Percentiles rank a stretch among this genome's conserved stretches.
phyloP scores from a whole-genome alignment of 2,329 filamentous ascomycete species.

The Alternaria gansuensis region DNA sequence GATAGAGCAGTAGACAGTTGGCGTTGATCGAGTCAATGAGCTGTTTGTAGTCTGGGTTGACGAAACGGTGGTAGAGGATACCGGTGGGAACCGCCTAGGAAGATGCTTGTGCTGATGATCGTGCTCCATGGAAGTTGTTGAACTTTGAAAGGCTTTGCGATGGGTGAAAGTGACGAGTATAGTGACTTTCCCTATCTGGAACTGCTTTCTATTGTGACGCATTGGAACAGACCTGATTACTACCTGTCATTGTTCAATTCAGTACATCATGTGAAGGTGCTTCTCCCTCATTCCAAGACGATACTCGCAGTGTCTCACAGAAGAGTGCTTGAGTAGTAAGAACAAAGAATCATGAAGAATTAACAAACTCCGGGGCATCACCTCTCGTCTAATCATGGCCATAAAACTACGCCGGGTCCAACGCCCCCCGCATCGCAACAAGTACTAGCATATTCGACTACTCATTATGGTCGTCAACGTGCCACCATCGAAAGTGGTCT shows the following conservation, averaged over 20 bases:
- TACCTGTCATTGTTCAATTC: not conserved
- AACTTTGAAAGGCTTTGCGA: not conserved
- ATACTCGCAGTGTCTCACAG: not conserved
- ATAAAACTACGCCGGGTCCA: not conserved
- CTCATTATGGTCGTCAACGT: not conserved
- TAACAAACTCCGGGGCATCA: not conserved
- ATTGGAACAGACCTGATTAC: not conserved
- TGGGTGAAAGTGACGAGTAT: no score
- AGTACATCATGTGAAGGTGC: not conserved
- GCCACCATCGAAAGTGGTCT: not conserved
- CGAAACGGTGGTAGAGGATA: not conserved
- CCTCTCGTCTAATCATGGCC: not conserved
- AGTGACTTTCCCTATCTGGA: fast-evolving
- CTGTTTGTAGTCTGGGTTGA: not conserved
- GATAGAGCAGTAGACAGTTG: not conserved
- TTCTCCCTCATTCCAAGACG: not conserved
- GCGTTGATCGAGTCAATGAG: not conserved
- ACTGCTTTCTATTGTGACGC: not conserved
- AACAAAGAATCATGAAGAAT: not conserved
- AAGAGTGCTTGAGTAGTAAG: not conserved
- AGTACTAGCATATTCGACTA: not conserved
- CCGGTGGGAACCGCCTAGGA: not conserved
- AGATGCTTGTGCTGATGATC: not conserved
- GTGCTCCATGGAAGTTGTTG: not conserved
- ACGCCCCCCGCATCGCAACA: not conserved